Evolutionary conservation across 306 rosid species (phyloP).

Genomic region (Purshia tridentata): DNA sequence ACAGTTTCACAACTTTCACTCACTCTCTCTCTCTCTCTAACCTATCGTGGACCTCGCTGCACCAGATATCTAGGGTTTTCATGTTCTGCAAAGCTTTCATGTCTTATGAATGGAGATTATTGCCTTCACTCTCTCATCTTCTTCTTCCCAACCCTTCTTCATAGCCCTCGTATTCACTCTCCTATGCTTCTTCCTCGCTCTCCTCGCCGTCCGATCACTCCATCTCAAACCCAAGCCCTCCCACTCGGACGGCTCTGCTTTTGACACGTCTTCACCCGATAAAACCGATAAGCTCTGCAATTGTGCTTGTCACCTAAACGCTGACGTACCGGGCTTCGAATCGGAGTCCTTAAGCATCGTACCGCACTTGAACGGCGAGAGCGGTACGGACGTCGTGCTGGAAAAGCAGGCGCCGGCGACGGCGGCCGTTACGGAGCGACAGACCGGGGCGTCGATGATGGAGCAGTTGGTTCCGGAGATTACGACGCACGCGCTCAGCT

Average conservation of each 20-base stretch:
- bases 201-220: conserved; percentile 55
- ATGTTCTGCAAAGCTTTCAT: conserved; percentile 71
- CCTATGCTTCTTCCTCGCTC: conserved; percentile 55
- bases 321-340: conserved; percentile 30
- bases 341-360: conserved; percentile 24
- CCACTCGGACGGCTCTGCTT: conserved; percentile 20
- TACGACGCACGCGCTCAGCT: conserved; percentile 93
- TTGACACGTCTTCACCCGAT: not conserved
- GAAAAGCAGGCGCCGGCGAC: conserved; percentile 39
- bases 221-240: conserved; percentile 20
- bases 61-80: conserved; percentile 56
- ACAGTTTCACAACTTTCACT: not conserved
- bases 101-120: conserved; percentile 89
- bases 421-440: conserved; percentile 47
- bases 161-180: conserved; percentile 57
- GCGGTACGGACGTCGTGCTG: conserved; percentile 39
- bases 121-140: conserved; percentile 32
- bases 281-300: conserved; percentile 28
- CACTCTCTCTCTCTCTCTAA: not conserved
- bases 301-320: conserved; percentile 47
- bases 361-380: conserved; percentile 68
- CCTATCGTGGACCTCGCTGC: conserved; percentile 6
- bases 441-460: conserved; percentile 90
- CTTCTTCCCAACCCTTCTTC: conserved; percentile 46
- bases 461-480: conserved; percentile 99